These are phyloP conservation scores for Neurospora pannonica DNA, from an alignment of 495 filamentous ascomycete species.

Conservation along the genomic window DNA sequence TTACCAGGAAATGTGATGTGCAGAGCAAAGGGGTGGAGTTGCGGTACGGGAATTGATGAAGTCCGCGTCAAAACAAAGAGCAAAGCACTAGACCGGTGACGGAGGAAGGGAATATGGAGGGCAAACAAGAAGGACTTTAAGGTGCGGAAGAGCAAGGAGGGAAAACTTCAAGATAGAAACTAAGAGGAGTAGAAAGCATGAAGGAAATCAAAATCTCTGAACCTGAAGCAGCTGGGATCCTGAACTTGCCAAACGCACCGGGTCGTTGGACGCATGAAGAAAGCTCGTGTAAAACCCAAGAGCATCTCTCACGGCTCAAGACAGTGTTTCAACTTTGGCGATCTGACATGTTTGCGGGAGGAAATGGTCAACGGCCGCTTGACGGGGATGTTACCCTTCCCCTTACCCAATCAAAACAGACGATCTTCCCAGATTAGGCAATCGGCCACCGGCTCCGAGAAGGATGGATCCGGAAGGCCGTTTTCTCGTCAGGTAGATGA, in stretches of 20 bases:
- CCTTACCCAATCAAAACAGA: background rate
- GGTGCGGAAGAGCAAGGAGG: background rate
- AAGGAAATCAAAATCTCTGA: no score
- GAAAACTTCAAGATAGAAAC: background rate
- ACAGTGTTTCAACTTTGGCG: background rate
- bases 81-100: background rate
- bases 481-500: background rate
- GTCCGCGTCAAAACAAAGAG: background rate
- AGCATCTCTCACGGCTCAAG: background rate
- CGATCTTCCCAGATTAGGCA: background rate
- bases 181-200: no score
- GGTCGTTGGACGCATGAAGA: background rate
- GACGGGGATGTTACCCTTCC: background rate
- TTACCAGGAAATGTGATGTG: background rate
- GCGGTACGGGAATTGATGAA: background rate
- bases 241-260: background rate
- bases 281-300: background rate
- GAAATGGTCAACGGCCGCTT: background rate
- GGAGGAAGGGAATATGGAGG: background rate
- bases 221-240: no score
- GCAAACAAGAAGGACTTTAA: background rate
- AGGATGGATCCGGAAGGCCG: background rate
- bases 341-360: background rate
- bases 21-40: background rate
- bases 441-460: background rate